Base-by-base conservation (phyloP, 2,329 filamentous ascomycete species). In the Penicillium sp. region DNA sequence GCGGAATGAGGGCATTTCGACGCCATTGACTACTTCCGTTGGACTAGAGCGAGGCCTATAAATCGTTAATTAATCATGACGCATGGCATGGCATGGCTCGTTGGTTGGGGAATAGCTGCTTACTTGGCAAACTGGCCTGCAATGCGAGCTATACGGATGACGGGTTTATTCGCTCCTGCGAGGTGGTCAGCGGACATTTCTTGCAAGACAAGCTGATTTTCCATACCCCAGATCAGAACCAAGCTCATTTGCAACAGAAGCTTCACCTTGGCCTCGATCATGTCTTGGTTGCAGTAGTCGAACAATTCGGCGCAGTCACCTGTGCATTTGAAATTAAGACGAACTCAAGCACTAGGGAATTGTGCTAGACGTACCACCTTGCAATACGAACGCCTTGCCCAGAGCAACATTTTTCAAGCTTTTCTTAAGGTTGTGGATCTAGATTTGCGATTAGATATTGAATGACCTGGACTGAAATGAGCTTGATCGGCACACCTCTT, bases 231-330 rank as follows among this genome's bases (percentile, higher is more conserved):
- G 70, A 97, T 92, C 54, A 99, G 80, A 1, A 99, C 90, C 63
- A 99, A 77, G 60, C 90, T 95, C 93, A 99, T 97, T 76, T 99
- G 94, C 54, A 99, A 79, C 28, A 99, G 82, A 24, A 99, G 83
- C 76, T 97, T 97, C 73, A 97, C 90, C 79, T 97, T 99, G 58
- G 90, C 88, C 75, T 97, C 91, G 63, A 99, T 96, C 60, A 89
- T 88, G 13, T 83, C 82, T 70, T 91, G 87, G 64, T 89, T 86
- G 74, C 94, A 99, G 79, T 99, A 99, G 73, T 94, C 90, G 67
- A 99, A 99, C 9, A 97, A 82, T 77, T 99, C 94, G 15, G 94
- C 94, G 69, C 94, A 99, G 75, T 99, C 94, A 43, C 75, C 73
- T 75, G 34, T 16, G 18, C 13, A 34, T 8, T 12, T 39, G 34